A percentile compares a stretch with the other conserved stretches of the same genome.
Evolutionary conservation across 225 moss, liverwort and hornwort species (phyloP).

Genomic region (Asterella californica): DNA sequence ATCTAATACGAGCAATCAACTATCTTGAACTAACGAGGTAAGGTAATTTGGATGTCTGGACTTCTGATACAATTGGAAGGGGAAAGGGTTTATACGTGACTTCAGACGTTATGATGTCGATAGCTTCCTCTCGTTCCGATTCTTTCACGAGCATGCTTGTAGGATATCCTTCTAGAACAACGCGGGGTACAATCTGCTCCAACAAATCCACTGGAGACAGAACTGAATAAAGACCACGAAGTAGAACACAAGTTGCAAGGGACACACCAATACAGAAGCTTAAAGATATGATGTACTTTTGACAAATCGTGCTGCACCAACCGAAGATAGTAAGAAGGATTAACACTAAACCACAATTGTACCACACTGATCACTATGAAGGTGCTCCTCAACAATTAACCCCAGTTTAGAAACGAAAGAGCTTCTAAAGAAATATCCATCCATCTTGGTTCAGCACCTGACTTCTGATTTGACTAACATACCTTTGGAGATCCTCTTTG

Average conservation of each 20-base stretch:
- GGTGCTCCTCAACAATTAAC: not conserved
- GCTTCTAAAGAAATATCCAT: not conserved
- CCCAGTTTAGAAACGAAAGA: not conserved
- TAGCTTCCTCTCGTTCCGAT: slow-evolving; percentile 59
- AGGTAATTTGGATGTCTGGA: not conserved
- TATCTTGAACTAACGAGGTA: not conserved
- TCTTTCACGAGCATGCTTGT: slow-evolving; percentile 60
- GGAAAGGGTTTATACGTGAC: slow-evolving; percentile 52
- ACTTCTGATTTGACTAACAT: slow-evolving; percentile 19
- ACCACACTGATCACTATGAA: not conserved
- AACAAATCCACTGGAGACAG: slow-evolving; percentile 60
- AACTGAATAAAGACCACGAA: slow-evolving; percentile 51
- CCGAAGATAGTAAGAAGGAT: not conserved
- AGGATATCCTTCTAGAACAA: slow-evolving; percentile 90
- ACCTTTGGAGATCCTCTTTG: slow-evolving; percentile 73
- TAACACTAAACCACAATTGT: not conserved
- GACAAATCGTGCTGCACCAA: not conserved
- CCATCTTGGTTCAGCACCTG: not conserved
- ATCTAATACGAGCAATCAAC: not conserved
- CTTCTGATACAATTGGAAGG: not conserved
- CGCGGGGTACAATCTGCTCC: slow-evolving; percentile 87
- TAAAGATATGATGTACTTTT: not conserved
- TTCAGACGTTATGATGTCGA: slow-evolving; percentile 58
- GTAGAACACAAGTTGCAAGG: slow-evolving; percentile 2
- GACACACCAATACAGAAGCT: slow-evolving; percentile 20